Evolutionary conservation across 2,329 filamentous ascomycete genomes (phyloP).

Genomic region (Periconia sp.): DNA sequence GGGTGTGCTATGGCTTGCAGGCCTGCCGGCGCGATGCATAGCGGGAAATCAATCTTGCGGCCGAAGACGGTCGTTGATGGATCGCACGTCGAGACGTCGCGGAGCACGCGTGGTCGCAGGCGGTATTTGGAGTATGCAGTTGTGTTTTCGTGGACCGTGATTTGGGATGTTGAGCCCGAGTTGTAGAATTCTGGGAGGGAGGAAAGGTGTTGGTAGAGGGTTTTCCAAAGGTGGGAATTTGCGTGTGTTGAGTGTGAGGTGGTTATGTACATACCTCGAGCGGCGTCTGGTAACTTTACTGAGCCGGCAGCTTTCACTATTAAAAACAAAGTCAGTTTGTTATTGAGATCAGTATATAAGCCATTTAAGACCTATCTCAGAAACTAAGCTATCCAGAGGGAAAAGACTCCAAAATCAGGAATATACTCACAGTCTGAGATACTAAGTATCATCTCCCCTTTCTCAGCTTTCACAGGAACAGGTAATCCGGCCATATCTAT

Average conservation of each 20-base stretch:
- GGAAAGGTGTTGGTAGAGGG: neutral
- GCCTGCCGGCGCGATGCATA: conserved; percentile 58
- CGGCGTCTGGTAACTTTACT: conserved; percentile 13
- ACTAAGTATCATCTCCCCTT: conserved; percentile 22
- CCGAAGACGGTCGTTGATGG: conserved; percentile 24
- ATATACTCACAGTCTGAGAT: conserved; percentile 33
- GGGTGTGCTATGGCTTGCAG: conserved; percentile 66
- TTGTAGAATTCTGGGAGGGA: conserved; percentile 46
- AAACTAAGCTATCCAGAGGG: no score
- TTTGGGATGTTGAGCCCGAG: conserved; percentile 57
- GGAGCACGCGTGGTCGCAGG: conserved; percentile 31
- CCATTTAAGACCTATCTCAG: no score
- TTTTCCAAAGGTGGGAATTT: neutral
- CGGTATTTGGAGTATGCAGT: conserved; percentile 32
- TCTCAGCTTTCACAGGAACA: neutral
- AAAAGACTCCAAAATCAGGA: no score
- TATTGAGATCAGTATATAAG: no score
- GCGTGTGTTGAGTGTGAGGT: neutral
- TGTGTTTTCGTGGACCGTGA: conserved; percentile 43
- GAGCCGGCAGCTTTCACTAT: conserved; percentile 25
- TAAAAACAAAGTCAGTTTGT: no score
- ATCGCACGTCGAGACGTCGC: conserved; percentile 25
- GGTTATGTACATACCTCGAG: conserved; percentile 9
- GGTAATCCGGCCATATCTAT: neutral
- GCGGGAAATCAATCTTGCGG: conserved; percentile 35